Evolutionary conservation across 352 stramenopile genomes (phyloP).

Genomic region (Globisporangium nodosum): DNA sequence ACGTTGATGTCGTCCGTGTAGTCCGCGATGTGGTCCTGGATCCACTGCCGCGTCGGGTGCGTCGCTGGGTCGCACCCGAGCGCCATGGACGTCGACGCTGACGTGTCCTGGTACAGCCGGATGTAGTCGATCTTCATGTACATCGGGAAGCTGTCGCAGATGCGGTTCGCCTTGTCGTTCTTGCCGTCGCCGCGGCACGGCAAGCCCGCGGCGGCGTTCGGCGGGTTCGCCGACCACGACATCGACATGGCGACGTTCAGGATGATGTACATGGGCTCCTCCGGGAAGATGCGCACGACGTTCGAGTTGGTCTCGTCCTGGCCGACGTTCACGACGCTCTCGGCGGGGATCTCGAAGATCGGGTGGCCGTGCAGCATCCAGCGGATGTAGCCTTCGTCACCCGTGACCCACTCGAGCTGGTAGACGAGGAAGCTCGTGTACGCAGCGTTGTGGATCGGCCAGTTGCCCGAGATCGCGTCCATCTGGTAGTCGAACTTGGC

Average conservation of each 20-base stretch:
- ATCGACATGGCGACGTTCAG: slow-evolving; percentile 91
- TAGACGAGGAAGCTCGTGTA: slow-evolving; percentile 62
- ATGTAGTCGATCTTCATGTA: slow-evolving; percentile 89
- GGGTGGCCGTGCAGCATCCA: slow-evolving; percentile 59
- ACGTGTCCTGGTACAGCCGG: slow-evolving; percentile 61
- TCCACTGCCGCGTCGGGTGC: slow-evolving; percentile 68
- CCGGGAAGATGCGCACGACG: slow-evolving; percentile 46
- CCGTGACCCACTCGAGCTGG: slow-evolving; percentile 68
- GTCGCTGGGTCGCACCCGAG: slow-evolving; percentile 50
- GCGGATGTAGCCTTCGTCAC: slow-evolving; percentile 54
- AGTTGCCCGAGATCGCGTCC: slow-evolving; percentile 70
- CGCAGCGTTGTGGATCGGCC: slow-evolving; percentile 50
- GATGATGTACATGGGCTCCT: slow-evolving; percentile 93
- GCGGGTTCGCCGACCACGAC: slow-evolving; percentile 72
- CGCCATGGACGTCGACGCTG: slow-evolving; percentile 34
- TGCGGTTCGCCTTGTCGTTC: slow-evolving; percentile 39
- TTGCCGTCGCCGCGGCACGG: slow-evolving; percentile 54
- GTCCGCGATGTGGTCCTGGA: slow-evolving; percentile 50
- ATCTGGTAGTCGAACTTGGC: slow-evolving; percentile 65
- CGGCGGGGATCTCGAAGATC: slow-evolving; percentile 66
- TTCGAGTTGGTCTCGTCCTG: slow-evolving; percentile 45
- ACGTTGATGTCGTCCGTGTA: slow-evolving; percentile 60
- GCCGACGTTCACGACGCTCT: slow-evolving; percentile 36
- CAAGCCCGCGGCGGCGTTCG: slow-evolving; percentile 34
- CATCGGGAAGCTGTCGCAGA: slow-evolving; percentile 76